phyloP scores from a whole-genome alignment of 2,329 filamentous ascomycete species.

The Sporothrix brasiliensis region DNA sequence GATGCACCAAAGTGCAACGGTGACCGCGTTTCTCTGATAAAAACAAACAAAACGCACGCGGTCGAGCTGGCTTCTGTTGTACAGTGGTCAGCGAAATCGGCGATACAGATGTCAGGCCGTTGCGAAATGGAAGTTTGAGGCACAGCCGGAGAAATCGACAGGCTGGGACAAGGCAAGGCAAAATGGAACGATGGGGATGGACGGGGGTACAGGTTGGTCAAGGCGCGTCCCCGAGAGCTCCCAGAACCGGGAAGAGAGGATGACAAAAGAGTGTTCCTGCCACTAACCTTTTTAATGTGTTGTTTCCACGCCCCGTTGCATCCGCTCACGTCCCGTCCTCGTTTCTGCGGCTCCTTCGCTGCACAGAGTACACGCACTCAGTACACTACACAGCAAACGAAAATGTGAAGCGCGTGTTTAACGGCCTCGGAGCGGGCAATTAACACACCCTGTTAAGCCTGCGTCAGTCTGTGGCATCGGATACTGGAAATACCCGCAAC shows the following conservation, averaged over 20 bases:
- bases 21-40: not conserved
- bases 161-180: conserved; percentile 9
- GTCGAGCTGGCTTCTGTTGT: not conserved
- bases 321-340: conserved; percentile 14
- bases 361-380: not conserved
- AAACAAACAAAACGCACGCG: not conserved
- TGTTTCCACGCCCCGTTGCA: conserved; percentile 27
- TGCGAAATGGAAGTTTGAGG: conserved; percentile 11
- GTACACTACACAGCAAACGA: not conserved
- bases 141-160: conserved; percentile 11
- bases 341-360: conserved; percentile 14
- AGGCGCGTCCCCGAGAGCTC: not conserved
- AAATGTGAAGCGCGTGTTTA: conserved; percentile 1
- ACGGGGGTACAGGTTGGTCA: conserved; percentile 20
- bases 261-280: conserved; percentile 2
- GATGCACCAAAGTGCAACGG: not conserved
- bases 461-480: conserved; percentile 19
- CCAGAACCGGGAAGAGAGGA: not conserved
- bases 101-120: not conserved
- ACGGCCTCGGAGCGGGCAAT: not conserved
- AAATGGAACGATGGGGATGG: conserved; percentile 17
- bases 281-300: conserved; percentile 7
- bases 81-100: not conserved
- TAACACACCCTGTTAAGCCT: conserved; percentile 13
- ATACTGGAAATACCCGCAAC: not conserved